Conservation (phyloP, 2,329 filamentous ascomycete species). For the Pseudogymnoascus sp. region DNA sequence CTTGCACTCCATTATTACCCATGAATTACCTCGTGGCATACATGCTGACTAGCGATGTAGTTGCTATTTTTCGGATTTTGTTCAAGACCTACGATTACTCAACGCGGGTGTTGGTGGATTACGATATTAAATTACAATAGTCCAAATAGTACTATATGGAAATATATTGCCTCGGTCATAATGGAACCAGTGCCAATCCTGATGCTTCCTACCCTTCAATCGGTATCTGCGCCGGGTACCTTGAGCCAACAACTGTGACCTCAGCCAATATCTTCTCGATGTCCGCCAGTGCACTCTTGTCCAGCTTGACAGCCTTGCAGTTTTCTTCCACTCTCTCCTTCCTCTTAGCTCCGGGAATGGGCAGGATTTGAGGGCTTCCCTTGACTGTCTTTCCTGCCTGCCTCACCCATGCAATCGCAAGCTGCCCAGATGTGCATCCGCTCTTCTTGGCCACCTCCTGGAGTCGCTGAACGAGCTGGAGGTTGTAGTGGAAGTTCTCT, state of each 20-base stretch:
- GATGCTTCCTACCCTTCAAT: not conserved
- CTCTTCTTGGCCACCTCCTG: slow-evolving; percentile 52
- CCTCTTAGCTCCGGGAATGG: slow-evolving; percentile 59
- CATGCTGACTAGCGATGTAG: not conserved
- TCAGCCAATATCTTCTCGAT: slow-evolving; percentile 43
- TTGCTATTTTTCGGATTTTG: not conserved
- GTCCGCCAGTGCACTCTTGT: slow-evolving; percentile 41
- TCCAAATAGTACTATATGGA: not conserved
- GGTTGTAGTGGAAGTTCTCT: slow-evolving; percentile 56
- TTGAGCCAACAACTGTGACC: slow-evolving; percentile 40
- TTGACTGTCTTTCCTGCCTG: slow-evolving; percentile 36
- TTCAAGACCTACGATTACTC: not conserved
- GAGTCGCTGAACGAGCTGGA: slow-evolving; percentile 52
- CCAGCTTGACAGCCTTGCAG: slow-evolving; percentile 41
- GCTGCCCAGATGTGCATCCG: slow-evolving; percentile 52
- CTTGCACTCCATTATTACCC: not conserved
- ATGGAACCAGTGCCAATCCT: not conserved
- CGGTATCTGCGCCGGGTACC: slow-evolving; percentile 36
- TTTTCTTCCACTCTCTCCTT: slow-evolving; percentile 55
- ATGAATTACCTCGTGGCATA: not conserved
- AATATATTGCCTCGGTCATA: not conserved
- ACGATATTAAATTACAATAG: not conserved
- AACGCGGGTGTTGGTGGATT: not conserved
- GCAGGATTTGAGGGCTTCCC: slow-evolving; percentile 42
- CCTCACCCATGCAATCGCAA: slow-evolving; percentile 58